Percentiles rank a stretch among this genome's conserved stretches.
Evolutionary conservation across 139 green algal species (phyloP).

Genomic region (Nannochloris sp.): DNA sequence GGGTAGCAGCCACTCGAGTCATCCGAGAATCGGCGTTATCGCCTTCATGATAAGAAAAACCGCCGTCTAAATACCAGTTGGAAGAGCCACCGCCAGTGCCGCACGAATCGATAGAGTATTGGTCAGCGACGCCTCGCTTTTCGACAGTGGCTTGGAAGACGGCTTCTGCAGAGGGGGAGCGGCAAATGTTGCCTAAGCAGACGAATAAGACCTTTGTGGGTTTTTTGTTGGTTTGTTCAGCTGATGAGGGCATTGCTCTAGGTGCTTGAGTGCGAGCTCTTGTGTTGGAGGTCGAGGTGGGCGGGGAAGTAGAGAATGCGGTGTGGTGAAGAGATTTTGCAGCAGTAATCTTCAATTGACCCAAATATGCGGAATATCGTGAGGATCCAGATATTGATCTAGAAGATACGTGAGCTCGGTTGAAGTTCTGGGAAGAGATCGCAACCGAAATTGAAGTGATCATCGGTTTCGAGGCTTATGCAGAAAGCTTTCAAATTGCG

Average conservation of each 20-base stretch:
- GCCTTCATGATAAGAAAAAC: conserved; percentile 82
- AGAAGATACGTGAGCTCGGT: no score
- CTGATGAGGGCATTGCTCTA: not conserved
- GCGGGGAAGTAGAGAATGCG: not conserved
- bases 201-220: conserved; percentile 81
- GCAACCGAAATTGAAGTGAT: no score
- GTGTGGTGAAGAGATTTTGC: not conserved
- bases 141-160: conserved; percentile 81
- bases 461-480: no score
- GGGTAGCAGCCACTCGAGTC: conserved; percentile 47
- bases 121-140: conserved; percentile 41
- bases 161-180: conserved; percentile 82
- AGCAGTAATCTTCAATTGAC: no score
- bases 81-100: conserved; percentile 75
- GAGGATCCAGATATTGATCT: no score
- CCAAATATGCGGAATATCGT: no score
- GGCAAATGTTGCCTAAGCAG: conserved; percentile 91
- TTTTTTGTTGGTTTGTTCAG: conserved; percentile 39
- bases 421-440: no score
- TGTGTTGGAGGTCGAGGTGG: not conserved
- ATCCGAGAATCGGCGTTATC: conserved; percentile 76
- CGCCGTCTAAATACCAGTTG: conserved; percentile 31
- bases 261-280: no score
- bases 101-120: conserved; percentile 87
- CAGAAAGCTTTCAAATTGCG: no score